Conservation (phyloP, 139 green algal genomes). For the Closterium sp. region DNA sequence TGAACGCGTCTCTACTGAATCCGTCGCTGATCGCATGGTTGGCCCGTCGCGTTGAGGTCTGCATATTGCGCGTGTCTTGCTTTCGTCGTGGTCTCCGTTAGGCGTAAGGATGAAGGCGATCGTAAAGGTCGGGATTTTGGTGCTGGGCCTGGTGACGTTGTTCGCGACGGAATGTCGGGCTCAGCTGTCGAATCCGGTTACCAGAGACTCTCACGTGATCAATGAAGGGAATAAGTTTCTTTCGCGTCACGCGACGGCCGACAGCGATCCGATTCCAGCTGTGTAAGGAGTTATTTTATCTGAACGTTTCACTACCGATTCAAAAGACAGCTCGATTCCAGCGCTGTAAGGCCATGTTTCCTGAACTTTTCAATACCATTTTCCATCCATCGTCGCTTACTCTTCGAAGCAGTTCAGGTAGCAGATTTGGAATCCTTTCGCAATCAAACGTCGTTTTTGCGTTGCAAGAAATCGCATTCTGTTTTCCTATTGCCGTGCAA, state of each 20-base stretch:
- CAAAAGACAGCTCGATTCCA: no score
- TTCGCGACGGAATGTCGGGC: neutral
- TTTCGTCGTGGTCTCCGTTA: neutral
- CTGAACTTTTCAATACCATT: no score
- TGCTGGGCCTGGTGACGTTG: neutral
- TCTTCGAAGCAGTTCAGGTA: no score
- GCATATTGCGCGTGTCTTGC: neutral
- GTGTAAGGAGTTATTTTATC: neutral
- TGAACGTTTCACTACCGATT: neutral
- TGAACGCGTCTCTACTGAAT: neutral
- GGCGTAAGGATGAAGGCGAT: neutral
- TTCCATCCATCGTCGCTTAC: no score
- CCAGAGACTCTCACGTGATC: neutral
- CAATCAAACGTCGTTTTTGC: no score
- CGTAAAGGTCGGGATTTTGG: neutral
- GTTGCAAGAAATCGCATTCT: no score
- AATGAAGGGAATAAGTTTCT: constrained; percentile 72
- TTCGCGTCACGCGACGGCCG: constrained; percentile 54
- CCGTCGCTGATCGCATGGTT: neutral
- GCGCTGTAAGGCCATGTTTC: no score
- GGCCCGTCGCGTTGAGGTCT: neutral
- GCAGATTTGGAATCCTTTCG: no score
- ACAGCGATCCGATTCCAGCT: constrained; percentile 14
- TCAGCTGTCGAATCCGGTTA: neutral
- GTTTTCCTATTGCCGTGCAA: no score